Evolutionary conservation across 2,329 filamentous ascomycete genomes (phyloP).

Genomic region (Elsinoe fawcettii): DNA sequence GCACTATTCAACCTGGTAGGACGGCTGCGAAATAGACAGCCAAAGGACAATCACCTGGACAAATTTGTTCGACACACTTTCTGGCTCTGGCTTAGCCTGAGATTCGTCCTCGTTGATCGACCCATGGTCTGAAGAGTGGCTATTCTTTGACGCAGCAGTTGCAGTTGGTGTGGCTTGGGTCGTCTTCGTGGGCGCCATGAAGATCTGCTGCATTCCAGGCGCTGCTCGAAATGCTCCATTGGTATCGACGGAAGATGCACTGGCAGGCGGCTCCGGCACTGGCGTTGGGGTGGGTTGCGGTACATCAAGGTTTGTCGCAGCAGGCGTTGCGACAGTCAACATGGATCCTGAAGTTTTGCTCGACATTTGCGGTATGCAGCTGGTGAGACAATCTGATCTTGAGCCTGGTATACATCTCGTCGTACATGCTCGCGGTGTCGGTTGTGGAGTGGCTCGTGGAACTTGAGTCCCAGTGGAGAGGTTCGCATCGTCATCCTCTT

Average conservation of each 20-base stretch:
- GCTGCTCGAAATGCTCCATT: neutral
- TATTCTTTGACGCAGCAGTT: neutral
- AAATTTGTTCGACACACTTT: neutral
- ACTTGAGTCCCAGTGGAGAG: neutral
- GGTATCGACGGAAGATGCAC: neutral
- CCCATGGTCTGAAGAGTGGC: too few relatives aligned
- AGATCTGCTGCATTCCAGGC: neutral
- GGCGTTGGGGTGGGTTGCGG: neutral
- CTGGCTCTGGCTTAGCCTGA: neutral
- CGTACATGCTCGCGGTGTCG: neutral
- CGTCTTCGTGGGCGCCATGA: neutral
- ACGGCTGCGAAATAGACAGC: neutral
- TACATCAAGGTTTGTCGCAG: neutral
- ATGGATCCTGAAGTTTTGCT: neutral
- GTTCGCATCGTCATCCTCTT: constrained; percentile 4
- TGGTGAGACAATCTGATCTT: neutral
- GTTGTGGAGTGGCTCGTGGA: neutral
- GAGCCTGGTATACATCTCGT: neutral
- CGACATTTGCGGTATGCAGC: neutral
- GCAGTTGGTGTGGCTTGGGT: neutral
- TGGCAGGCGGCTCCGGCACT: neutral
- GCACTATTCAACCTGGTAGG: neutral
- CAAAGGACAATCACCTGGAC: neutral
- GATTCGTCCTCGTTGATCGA: neutral
- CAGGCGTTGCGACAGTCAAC: neutral